A percentile compares a stretch with the other conserved stretches of the same genome.
Conservation (phyloP, 495 filamentous ascomycete species). For the Opeltia flavorubescens region DNA sequence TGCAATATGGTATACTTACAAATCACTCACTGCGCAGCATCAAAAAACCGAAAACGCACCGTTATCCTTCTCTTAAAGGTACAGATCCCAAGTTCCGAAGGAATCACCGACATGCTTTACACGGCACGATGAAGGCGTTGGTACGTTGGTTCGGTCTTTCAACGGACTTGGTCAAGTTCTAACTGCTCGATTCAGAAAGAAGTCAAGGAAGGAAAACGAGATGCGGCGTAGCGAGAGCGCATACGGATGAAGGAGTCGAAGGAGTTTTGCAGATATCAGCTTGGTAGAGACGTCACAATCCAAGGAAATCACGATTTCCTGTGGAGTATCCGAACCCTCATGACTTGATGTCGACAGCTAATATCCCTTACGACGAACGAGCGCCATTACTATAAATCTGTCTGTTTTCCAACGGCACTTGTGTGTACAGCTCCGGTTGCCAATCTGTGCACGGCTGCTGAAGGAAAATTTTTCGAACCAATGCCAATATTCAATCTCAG, state of each 20-base stretch:
- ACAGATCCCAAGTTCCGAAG: conserved; percentile 99
- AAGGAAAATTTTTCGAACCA: conserved; percentile 80
- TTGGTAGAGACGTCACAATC: too few species aligned
- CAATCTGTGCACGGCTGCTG: conserved; percentile 69
- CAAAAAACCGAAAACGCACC: conserved; percentile 98
- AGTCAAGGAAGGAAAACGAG: conserved; percentile 89
- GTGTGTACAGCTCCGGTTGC: conserved; percentile 96
- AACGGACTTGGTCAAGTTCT: conserved; percentile 27
- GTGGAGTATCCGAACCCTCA: too few species aligned
- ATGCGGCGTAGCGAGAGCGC: conserved; percentile 51
- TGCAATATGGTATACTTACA: not conserved
- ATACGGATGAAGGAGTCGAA: conserved; percentile 16
- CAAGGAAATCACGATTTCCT: too few species aligned
- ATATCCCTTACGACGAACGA: too few species aligned
- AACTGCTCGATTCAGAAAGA: conserved; percentile 72
- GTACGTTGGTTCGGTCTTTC: conserved; percentile 41
- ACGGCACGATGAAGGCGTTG: conserved; percentile 94
- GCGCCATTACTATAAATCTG: too few species aligned
- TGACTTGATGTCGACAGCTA: too few species aligned
- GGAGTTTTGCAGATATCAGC: too few species aligned
- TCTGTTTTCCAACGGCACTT: conserved; percentile 53
- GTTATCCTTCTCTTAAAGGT: conserved; percentile 97
- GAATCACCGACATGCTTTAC: conserved; percentile 98
- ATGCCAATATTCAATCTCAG: conserved; percentile 60
- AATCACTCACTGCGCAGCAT: conserved; percentile 45